Evolutionary conservation across 768 basidiomycete genomes (phyloP).

Genomic region (Paxillus involutus): DNA sequence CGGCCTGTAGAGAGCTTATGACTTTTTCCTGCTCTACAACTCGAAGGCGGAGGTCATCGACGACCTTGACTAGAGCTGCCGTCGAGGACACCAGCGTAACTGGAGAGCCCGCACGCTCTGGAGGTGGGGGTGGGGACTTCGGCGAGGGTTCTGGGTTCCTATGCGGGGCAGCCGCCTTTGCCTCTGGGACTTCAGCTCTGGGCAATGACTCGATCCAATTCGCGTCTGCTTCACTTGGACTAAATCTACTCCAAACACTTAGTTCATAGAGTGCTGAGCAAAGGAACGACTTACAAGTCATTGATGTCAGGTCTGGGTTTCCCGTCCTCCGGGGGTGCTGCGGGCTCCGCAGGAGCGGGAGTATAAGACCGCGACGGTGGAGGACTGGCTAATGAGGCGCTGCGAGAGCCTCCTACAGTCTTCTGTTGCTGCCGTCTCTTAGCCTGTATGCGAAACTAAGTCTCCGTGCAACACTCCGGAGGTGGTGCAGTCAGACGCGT

Average conservation of each 20-base stretch:
- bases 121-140: slow-evolving; percentile 15
- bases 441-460: slow-evolving; percentile 45
- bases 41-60: slow-evolving; percentile 14
- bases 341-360: slow-evolving; percentile 41
- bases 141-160: slow-evolving; percentile 19
- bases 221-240: slow-evolving; percentile 39
- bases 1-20: slow-evolving; percentile 21
- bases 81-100: slow-evolving; percentile 1
- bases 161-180: slow-evolving; percentile 35
- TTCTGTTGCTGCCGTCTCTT: slow-evolving; percentile 83
- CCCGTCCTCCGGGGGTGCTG: slow-evolving; percentile 34
- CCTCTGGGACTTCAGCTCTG: slow-evolving; percentile 36
- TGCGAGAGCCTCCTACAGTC: slow-evolving; percentile 43
- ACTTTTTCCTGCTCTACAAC: slow-evolving; percentile 18
- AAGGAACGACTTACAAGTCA: slow-evolving; percentile 59
- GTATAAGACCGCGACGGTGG: slow-evolving; percentile 52
- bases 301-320: slow-evolving; percentile 48
- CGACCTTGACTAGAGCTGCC: neutral
- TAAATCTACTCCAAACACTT: slow-evolving; percentile 39
- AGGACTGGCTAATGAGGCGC: slow-evolving; percentile 38
- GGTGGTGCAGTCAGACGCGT: slow-evolving; percentile 18
- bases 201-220: slow-evolving; percentile 67
- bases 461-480: neutral
- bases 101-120: slow-evolving; percentile 9
- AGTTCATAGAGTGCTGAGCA: neutral